Conservation (phyloP, 2,329 filamentous ascomycete species). For the Aspergillus quadricinctus region DNA sequence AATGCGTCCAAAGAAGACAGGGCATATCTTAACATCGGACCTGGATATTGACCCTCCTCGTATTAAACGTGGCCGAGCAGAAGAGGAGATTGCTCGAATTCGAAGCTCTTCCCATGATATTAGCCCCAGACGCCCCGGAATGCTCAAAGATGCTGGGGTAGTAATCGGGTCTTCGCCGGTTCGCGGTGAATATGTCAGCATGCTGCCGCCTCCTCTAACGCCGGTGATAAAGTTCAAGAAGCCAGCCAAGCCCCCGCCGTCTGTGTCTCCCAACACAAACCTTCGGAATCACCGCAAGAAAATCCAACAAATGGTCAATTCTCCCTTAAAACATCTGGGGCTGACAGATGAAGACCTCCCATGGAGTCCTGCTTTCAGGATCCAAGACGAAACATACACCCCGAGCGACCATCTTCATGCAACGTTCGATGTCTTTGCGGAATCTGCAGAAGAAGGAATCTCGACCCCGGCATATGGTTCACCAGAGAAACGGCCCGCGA, state of each 20-base stretch:
- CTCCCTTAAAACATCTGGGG: constrained; percentile 55
- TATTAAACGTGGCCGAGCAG: constrained; percentile 83
- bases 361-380: constrained; percentile 49
- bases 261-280: constrained; percentile 89
- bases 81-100: constrained; percentile 91
- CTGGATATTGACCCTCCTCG: constrained; percentile 67
- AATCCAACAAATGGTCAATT: constrained; percentile 76
- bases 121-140: constrained; percentile 63
- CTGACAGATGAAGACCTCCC: constrained; percentile 39
- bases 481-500: constrained; percentile 52
- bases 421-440: constrained; percentile 55
- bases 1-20: constrained; percentile 64
- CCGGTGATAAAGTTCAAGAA: constrained; percentile 78
- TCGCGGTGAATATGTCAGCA: constrained; percentile 52
- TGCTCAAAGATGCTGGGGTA: constrained; percentile 29
- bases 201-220: constrained; percentile 72
- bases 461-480: constrained; percentile 45
- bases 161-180: constrained; percentile 63
- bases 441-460: constrained; percentile 34
- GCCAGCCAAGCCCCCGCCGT: constrained; percentile 61
- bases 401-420: constrained; percentile 41
- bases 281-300: constrained; percentile 80
- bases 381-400: constrained; percentile 43
- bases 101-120: constrained; percentile 83
- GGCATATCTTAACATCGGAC: constrained; percentile 69